Evolutionary conservation across 495 filamentous ascomycete genomes (phyloP).

Genomic region (Umbilicaria muhlenbergii): DNA sequence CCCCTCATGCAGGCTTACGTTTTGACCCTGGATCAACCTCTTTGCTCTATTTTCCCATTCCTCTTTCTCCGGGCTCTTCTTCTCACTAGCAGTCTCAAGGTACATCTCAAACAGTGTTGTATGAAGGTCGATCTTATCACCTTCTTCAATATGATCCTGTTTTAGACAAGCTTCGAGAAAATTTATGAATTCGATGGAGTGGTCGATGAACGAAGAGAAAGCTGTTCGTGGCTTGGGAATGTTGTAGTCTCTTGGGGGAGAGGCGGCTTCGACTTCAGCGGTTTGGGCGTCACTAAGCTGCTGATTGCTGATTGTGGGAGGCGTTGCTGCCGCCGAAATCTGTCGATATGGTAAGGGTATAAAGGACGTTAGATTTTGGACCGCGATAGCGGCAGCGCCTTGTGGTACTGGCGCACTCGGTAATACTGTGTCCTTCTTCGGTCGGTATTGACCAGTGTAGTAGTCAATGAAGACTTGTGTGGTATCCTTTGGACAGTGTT

Average conservation of each 20-base stretch:
- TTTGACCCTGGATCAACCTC: constrained; percentile 58
- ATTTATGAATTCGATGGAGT: constrained; percentile 73
- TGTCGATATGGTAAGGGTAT: constrained; percentile 82
- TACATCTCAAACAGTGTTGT: constrained; percentile 98
- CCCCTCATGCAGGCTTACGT: constrained; percentile 25
- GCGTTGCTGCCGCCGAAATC: constrained; percentile 28
- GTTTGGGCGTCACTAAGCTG: constrained; percentile 14
- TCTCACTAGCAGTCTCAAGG: constrained; percentile 68
- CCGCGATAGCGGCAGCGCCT: constrained; percentile 47
- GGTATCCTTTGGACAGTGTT: constrained; percentile 63
- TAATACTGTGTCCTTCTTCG: constrained; percentile 45
- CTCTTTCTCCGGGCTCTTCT: constrained; percentile 46
- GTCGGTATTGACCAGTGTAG: constrained; percentile 71
- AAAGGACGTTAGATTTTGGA: constrained; percentile 67
- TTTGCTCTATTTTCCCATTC: constrained; percentile 88
- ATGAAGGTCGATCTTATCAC: constrained; percentile 72
- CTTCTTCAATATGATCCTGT: constrained; percentile 46
- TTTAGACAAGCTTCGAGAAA: constrained; percentile 78
- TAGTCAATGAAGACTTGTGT: constrained; percentile 85
- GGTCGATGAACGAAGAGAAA: constrained; percentile 93
- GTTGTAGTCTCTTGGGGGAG: constrained; percentile 20
- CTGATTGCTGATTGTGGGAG: constrained; percentile 20
- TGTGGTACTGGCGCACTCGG: constrained; percentile 35
- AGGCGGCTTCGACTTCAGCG: constrained; percentile 15
- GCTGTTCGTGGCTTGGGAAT: constrained; percentile 72